phyloP scores from a whole-genome alignment of 164 flowering plant genomes.

The Magnolia changhungtana region DNA sequence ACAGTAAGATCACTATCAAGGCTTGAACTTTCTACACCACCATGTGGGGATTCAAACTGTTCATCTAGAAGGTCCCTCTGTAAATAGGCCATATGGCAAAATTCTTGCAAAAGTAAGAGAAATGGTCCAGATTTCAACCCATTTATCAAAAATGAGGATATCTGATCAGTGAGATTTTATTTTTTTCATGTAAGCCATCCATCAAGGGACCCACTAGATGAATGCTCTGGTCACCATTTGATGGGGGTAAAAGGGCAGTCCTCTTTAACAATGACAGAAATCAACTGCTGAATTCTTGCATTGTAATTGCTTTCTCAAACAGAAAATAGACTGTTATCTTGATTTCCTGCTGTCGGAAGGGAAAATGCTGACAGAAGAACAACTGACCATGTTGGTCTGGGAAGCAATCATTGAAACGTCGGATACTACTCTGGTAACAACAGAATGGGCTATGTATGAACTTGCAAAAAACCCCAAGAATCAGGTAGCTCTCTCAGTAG shows the following conservation, averaged over 20 bases:
- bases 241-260: not conserved
- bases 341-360: conserved; percentile 60
- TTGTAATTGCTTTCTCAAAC: conserved; percentile 11
- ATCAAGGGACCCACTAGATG: not conserved
- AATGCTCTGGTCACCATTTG: not conserved
- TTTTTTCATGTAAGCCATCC: not conserved
- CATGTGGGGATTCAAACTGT: not conserved
- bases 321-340: conserved; percentile 54
- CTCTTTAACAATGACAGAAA: not conserved
- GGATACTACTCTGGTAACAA: conserved; percentile 70
- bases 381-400: conserved; percentile 66
- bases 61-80: not conserved
- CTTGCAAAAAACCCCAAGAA: conserved; percentile 53
- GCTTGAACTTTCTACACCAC: not conserved
- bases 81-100: not conserved
- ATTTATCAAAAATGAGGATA: not conserved
- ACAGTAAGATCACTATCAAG: not conserved
- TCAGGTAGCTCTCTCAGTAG: conserved; percentile 48
- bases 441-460: conserved; percentile 96
- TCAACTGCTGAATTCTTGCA: not conserved
- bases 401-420: conserved; percentile 80
- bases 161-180: not conserved
- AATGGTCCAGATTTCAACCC: not conserved
- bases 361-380: conserved; percentile 48
- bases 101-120: no score